A percentile compares a stretch with the other conserved stretches of the same genome.
phyloP scores from a whole-genome alignment of 169 alveolate species.

The Besnoitia besnoiti region DNA sequence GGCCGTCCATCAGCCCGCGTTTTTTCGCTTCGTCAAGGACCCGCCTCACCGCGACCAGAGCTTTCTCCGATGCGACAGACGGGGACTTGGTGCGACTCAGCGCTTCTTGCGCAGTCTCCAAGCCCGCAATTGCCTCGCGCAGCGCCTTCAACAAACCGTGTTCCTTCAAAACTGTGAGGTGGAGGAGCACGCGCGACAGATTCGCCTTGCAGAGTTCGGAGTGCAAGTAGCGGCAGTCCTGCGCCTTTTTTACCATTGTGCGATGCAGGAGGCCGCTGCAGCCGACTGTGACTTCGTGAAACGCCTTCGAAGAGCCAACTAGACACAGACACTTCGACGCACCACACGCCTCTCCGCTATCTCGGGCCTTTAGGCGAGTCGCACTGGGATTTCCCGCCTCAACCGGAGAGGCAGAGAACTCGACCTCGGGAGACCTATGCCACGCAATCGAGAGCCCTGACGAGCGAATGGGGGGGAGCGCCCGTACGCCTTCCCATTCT shows the following conservation, averaged over 20 bases:
- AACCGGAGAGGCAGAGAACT: too few species aligned
- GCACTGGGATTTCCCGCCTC: too few species aligned
- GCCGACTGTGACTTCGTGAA: not conserved
- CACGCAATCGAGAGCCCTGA: not conserved
- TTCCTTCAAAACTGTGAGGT: not conserved
- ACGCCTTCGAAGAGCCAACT: not conserved
- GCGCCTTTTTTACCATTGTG: not conserved
- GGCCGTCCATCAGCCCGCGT: not conserved
- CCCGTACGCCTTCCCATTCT: not conserved
- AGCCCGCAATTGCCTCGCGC: not conserved
- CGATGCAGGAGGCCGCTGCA: not conserved
- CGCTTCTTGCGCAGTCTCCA: not conserved
- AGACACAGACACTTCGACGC: not conserved
- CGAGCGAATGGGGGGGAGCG: constrained; percentile 3
- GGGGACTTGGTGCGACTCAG: not conserved
- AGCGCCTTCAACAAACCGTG: not conserved
- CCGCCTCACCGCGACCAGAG: not conserved
- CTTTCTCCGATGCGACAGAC: not conserved
- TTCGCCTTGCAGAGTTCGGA: not conserved
- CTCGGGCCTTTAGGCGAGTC: too few species aligned
- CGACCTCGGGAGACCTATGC: not conserved
- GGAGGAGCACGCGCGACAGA: not conserved
- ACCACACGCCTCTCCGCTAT: too few species aligned
- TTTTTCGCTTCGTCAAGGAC: not conserved
- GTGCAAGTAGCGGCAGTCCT: not conserved